A percentile compares a stretch with the other conserved stretches of the same genome.
Evolutionary conservation across 1,284 basidiomycete species (phyloP).

Genomic region (Taiwanofungus camphoratus): DNA sequence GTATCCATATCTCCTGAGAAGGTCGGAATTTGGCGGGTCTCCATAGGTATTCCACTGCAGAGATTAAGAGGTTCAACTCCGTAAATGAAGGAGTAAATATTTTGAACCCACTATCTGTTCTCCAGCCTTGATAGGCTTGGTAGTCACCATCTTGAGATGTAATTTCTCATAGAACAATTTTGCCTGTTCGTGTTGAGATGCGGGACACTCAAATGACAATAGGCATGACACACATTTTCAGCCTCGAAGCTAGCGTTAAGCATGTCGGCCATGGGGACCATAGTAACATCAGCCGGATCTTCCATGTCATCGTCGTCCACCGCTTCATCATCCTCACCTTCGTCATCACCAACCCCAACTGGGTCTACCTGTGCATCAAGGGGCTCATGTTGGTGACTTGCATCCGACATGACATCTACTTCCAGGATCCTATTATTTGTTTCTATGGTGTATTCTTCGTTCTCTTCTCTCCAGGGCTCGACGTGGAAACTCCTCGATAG

Average conservation of each 20-base stretch:
- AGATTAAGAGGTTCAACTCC: background rate
- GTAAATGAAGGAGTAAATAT: background rate
- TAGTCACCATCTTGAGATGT: slow-evolving; percentile 77
- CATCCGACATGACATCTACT: slow-evolving; percentile 11
- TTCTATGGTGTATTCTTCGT: slow-evolving; percentile 18
- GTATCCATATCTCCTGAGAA: slow-evolving; percentile 91
- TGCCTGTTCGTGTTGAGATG: slow-evolving; percentile 44
- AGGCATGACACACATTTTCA: slow-evolving; percentile 73
- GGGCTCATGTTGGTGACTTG: background rate
- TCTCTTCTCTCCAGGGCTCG: slow-evolving; percentile 44
- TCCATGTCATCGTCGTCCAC: slow-evolving; percentile 55
- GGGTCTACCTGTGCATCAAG: background rate
- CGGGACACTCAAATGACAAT: background rate
- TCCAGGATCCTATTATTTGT: background rate
- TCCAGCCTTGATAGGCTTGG: slow-evolving; percentile 67
- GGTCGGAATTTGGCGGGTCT: slow-evolving; percentile 91
- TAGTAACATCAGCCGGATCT: slow-evolving; percentile 71
- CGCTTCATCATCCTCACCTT: slow-evolving; percentile 35
- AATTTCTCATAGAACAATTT: slow-evolving; percentile 79
- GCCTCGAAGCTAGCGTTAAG: slow-evolving; percentile 83
- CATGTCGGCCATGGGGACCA: slow-evolving; percentile 98
- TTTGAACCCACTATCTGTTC: slow-evolving; percentile 77
- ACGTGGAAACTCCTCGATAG: slow-evolving; percentile 88
- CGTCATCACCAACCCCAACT: slow-evolving; percentile 37
- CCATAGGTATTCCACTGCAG: slow-evolving; percentile 92